Evolutionary conservation across 768 basidiomycete genomes (phyloP), one percentile per base, ranked within the genome.

Genomic region (Tulasnella sp.): DNA sequence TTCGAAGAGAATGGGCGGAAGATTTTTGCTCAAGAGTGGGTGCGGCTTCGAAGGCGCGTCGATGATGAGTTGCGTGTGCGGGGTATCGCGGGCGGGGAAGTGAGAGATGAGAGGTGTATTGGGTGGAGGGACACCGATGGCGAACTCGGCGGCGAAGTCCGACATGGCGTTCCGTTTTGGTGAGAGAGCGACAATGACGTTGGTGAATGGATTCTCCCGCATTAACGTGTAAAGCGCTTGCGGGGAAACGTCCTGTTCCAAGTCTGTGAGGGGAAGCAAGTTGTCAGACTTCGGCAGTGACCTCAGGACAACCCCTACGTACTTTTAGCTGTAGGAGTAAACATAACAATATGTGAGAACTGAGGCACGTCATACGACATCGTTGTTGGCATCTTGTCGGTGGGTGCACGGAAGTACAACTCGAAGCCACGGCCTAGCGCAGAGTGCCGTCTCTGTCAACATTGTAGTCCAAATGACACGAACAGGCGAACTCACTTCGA

Each of bases 241-340:
- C 1, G 91, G 95, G 2, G 88, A 89, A 75, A 93, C 85, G 78
- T 98, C 92, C 73, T 84, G 78, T 0, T 90, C 86, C 72, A 87
- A 87, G 36, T 83, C 92, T 94, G 75, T 7, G 40, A 39, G 6
- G 35, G 16, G 62, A 17, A n/a, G 17, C 37, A 16, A 64, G 63
- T 5, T 63, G 32, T 29, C 44, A 47, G 39, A 71, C n/a, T 40
- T 22, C n/a, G 26, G 35, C 39, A 16, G 6, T 6, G 19, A 6
- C 34, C 17, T 5, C 17, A 39, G 40, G 36, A 41, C 3, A 9
- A 26, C 19, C 11, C 35, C 6, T 22, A 80, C 87, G 78, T 77
- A 96, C 96, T 83, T 84, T 97, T 97, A 59, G 90, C 84, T 73
- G 91, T 87, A 12, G 95, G 90, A 1, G 94, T 86, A 74, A 97